Percentiles rank a stretch among this genome's conserved stretches.
Evolutionary conservation across 75 land plant species (phyloP).

Genomic region (Pinus tabuliformis): DNA sequence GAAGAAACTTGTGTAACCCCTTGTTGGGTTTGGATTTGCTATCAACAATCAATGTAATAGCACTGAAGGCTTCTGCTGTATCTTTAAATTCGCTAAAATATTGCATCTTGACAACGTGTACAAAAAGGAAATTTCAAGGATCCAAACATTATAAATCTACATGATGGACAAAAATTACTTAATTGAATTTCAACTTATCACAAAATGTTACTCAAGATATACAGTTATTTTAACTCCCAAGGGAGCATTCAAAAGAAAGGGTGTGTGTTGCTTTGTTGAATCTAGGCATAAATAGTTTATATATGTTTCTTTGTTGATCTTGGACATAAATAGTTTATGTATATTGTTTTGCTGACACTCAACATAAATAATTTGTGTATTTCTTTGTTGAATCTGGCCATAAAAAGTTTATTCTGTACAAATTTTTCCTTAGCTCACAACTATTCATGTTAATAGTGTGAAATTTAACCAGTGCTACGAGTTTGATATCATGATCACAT

Average conservation of each 20-base stretch:
- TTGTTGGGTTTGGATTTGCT: slow-evolving; percentile 74
- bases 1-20: slow-evolving; percentile 48
- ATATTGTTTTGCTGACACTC: background rate
- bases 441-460: too few species aligned
- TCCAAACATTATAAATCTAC: background rate
- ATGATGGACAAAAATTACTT: background rate
- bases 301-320: too few species aligned
- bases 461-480: too few species aligned
- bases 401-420: background rate
- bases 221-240: background rate
- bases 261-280: background rate
- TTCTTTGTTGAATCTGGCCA: background rate
- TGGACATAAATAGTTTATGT: background rate
- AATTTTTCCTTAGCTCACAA: background rate
- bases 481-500: too few species aligned
- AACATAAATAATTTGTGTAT: background rate
- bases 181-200: background rate
- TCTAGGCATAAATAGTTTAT: background rate
- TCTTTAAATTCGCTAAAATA: slow-evolving; percentile 94
- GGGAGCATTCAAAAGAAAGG: background rate
- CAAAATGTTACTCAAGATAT: background rate
- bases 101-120: slow-evolving; percentile 82
- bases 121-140: background rate
- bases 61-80: slow-evolving; percentile 75
- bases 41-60: slow-evolving; percentile 72